Evolutionary conservation across 2,329 filamentous ascomycete genomes (phyloP).

Genomic region (Cylindrodendrum hubeiense): DNA sequence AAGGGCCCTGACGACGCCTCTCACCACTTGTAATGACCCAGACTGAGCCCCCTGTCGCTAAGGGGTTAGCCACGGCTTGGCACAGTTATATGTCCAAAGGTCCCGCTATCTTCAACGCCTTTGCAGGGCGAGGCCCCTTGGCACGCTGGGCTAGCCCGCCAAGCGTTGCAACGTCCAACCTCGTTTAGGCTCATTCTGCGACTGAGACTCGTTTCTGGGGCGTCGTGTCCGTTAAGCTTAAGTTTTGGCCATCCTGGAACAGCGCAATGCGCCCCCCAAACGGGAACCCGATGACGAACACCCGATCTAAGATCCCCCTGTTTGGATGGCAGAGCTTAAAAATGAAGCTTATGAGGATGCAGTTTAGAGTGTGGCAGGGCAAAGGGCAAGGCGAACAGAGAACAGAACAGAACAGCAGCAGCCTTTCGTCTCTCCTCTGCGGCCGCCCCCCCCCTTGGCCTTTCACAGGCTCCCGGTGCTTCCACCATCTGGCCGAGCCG

Average conservation of each 20-base stretch:
- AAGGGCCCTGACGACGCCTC: not conserved
- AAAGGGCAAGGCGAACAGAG: too few relatives aligned
- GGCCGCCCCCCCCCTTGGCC: not conserved
- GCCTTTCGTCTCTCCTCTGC: too few relatives aligned
- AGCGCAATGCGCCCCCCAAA: not conserved
- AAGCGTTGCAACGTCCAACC: not conserved
- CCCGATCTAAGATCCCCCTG: not conserved
- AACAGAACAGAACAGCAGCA: too few relatives aligned
- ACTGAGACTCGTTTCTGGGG: not conserved
- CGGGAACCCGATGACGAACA: not conserved
- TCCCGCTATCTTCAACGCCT: not conserved
- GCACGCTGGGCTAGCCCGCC: not conserved
- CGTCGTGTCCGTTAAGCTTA: not conserved
- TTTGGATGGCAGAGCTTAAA: too few relatives aligned
- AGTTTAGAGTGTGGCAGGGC: too few relatives aligned
- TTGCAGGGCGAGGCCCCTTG: not conserved
- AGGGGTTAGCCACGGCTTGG: too few relatives aligned
- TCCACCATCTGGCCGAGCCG: constrained; percentile 1
- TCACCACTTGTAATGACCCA: too few relatives aligned
- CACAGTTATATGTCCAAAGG: not conserved
- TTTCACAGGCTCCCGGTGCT: not conserved
- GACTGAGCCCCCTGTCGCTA: not conserved
- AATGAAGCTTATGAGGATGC: too few relatives aligned
- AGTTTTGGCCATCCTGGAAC: not conserved
- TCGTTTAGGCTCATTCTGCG: not conserved